Evolutionary conservation across 768 basidiomycete genomes (phyloP).

Genomic region (Lepiota venenata): DNA sequence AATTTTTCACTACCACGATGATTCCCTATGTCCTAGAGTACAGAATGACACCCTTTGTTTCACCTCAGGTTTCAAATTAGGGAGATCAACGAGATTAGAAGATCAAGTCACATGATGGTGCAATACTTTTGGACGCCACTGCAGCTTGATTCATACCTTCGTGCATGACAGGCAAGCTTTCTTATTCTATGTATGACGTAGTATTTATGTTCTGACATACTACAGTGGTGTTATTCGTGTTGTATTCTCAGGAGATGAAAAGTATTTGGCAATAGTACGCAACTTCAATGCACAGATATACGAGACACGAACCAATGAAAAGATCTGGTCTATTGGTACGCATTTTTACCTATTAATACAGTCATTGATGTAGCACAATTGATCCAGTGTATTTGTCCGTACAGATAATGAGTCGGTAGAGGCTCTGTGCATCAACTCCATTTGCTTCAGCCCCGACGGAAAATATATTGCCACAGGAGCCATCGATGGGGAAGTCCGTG

Average conservation of each 20-base stretch:
- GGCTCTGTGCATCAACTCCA: conserved; percentile 90
- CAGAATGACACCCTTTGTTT: too few species aligned
- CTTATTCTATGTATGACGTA: conserved; percentile 1
- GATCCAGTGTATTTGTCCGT: conserved; percentile 67
- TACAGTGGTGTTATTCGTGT: too few species aligned
- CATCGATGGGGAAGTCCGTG: conserved; percentile 86
- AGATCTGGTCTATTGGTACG: conserved; percentile 66
- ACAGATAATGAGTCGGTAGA: conserved; percentile 66
- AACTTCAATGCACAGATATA: conserved; percentile 94
- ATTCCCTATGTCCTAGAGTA: too few species aligned
- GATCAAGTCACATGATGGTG: too few species aligned
- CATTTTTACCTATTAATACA: not conserved
- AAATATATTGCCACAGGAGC: conserved; percentile 89
- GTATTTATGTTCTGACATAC: too few species aligned
- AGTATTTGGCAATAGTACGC: conserved; percentile 88
- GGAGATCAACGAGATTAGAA: too few species aligned
- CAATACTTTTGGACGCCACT: conserved; percentile 70
- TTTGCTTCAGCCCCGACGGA: conserved; percentile 87
- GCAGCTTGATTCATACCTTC: conserved; percentile 70
- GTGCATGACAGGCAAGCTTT: conserved; percentile 72
- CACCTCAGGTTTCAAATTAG: too few species aligned
- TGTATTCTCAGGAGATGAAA: conserved; percentile 93
- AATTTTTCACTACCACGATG: too few species aligned
- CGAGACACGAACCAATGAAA: conserved; percentile 83
- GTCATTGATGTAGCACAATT: not conserved